Base-by-base conservation (phyloP, 768 basidiomycete genomes). In the Trichaptum fuscoviolaceum region DNA sequence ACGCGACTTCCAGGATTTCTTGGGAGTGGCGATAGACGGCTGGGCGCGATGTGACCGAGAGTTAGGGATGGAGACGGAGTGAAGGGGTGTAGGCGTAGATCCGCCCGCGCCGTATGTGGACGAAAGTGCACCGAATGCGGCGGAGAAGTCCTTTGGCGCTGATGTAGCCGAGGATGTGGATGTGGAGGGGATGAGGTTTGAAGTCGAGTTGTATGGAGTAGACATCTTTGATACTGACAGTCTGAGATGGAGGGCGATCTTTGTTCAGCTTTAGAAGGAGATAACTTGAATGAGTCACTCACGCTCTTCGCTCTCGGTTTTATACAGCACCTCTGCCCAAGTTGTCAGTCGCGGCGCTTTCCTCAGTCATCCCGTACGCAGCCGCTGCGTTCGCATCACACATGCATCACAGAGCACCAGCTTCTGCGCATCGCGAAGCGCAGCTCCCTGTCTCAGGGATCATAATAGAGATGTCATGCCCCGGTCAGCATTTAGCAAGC, bases 81-180 rank as follows among this genome's bases (percentile, higher is more conserved):
- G 15, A 3, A 52, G 12, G 42, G 42, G 42, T 12, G 12, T 36
- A 8, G 71, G 73, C 7, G 66, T 70, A 1, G 58, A 17, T 0
- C 71, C 74, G 27, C 66, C 57, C 23, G 69, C 71, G 24, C 76
- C 74, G 64, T 74, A 74, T 5, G 72, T 69, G 7, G 68, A 67
- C 7, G 73, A 69, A 15, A 77, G 70, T 4, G 70, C 65, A 3
- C 67, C 75, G 62, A 74, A 74, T 5, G 74, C 72, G 18, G 71
- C 68, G 63, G 72, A 71, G 66, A 70, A 76, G 64, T 77, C 64
- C 67, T 74, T 75, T 9, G 66, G n/a, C 27, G 17, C 18, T 34
- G 35, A 57, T 57, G 4, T 26, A 24, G 24, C 7, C 2, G 25
- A 34, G 18, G 25, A 35, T 0, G 18, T 12, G 63, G 35, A 66